These are phyloP conservation scores for Porphyra umbilicalis DNA, from an alignment of 31 red algal species.

Conservation along the genomic window DNA sequence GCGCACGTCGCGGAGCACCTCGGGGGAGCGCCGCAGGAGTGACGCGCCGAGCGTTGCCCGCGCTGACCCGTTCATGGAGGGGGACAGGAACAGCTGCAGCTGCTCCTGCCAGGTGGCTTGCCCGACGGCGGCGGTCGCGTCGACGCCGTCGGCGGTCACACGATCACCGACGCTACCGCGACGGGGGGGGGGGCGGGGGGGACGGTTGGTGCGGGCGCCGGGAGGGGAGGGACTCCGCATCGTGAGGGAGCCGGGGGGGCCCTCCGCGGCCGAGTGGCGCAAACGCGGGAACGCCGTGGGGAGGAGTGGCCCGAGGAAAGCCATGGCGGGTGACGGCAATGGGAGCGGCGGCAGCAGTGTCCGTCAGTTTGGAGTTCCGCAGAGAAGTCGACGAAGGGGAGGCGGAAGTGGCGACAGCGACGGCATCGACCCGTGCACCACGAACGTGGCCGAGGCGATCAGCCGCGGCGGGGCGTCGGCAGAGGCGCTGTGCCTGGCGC, in stretches of 20 bases:
- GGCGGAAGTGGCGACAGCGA: no score
- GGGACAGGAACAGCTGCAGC: background rate
- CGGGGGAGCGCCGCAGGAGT: background rate
- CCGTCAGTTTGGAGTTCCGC: no score
- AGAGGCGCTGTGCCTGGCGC: no score
- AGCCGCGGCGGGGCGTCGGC: no score
- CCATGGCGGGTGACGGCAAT: no score
- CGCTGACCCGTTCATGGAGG: background rate
- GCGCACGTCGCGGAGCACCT: background rate
- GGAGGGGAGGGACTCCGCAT: background rate
- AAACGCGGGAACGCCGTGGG: background rate
- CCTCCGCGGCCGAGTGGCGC: background rate
- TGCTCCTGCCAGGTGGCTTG: constrained; percentile 1
- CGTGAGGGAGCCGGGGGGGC: background rate
- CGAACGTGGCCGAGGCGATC: no score
- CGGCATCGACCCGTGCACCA: no score
- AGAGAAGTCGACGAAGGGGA: no score
- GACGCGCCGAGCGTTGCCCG: background rate
- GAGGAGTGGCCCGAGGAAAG: background rate
- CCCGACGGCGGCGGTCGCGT: background rate
- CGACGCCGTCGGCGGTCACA: background rate
- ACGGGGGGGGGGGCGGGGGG: background rate
- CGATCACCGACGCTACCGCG: background rate
- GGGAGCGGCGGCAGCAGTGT: no score
- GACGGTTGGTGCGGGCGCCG: background rate